Percentiles rank a stretch among this genome's conserved stretches.
Evolutionary conservation across 169 alveolate species (phyloP).

Genomic region (Cryptosporidium parvum): DNA sequence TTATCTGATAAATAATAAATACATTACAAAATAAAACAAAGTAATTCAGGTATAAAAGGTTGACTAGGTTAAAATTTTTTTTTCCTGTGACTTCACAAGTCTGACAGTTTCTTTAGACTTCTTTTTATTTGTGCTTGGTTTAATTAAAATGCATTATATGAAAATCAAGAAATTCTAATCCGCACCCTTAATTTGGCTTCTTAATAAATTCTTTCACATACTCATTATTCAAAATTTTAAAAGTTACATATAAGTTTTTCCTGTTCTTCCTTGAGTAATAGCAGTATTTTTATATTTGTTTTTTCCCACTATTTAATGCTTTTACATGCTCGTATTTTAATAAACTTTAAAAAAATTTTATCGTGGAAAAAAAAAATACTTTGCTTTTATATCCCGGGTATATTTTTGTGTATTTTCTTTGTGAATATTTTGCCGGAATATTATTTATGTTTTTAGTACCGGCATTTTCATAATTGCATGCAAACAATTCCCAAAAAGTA

Average conservation of each 20-base stretch:
- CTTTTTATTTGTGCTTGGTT: background rate
- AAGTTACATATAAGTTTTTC: background rate
- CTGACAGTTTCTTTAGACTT: background rate
- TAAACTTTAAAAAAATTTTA: background rate
- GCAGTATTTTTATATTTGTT: background rate
- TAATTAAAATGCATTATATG: background rate
- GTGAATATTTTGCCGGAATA: background rate
- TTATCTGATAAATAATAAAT: background rate
- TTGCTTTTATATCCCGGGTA: background rate
- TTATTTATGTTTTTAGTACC: background rate
- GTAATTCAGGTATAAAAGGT: background rate
- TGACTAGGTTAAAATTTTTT: background rate
- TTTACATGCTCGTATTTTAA: conserved; percentile 3
- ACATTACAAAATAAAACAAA: background rate
- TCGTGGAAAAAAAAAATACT: background rate
- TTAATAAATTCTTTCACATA: background rate
- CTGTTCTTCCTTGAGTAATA: background rate
- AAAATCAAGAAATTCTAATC: background rate
- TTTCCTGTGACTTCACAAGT: background rate
- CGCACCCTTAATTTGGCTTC: background rate
- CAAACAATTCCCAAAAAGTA: background rate
- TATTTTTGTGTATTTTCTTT: background rate
- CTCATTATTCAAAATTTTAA: background rate
- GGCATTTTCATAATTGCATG: conserved; percentile 8
- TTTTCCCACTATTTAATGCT: background rate